A percentile compares a stretch with the other conserved stretches of the same genome.
Evolutionary conservation across 352 stramenopile genomes (phyloP).

Genomic region (Globisporangium abappressorium): DNA sequence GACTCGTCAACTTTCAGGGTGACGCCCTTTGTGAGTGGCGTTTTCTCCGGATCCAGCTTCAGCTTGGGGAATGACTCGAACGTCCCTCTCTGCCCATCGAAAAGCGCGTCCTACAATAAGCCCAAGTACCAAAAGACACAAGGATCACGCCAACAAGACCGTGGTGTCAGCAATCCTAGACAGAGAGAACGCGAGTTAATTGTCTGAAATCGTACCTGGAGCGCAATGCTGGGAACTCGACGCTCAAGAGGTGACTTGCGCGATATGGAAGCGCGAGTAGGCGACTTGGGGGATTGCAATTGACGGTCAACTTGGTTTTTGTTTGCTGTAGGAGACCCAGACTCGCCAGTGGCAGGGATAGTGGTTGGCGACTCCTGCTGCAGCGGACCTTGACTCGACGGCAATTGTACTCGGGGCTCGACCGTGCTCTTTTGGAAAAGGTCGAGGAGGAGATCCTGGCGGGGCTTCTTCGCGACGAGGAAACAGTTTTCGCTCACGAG

Average conservation of each 20-base stretch:
- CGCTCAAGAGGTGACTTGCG: conserved; percentile 6
- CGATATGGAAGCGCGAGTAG: not conserved
- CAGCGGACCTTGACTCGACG: not conserved
- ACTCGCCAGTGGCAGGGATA: not conserved
- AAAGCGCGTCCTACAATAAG: conserved; percentile 20
- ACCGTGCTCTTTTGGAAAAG: conserved; percentile 31
- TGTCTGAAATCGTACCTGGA: not conserved
- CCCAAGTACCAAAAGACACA: not conserved
- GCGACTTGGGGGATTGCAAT: not conserved
- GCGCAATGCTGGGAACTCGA: not conserved
- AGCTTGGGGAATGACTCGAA: conserved; percentile 43
- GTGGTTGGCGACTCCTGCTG: not conserved
- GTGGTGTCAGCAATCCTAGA: not conserved
- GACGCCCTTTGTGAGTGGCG: conserved; percentile 45
- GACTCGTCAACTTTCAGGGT: conserved; percentile 25
- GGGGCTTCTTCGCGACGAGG: conserved; percentile 37
- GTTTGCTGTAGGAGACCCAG: not conserved
- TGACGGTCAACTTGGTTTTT: conserved; percentile 2
- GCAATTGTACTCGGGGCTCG: conserved; percentile 41
- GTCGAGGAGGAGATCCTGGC: conserved; percentile 39
- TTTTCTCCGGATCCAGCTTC: conserved; percentile 38
- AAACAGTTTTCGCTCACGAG: conserved; percentile 55
- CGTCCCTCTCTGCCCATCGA: conserved; percentile 34
- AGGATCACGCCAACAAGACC: not conserved
- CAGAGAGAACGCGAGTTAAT: not conserved